A percentile compares a stretch with the other conserved stretches of the same genome.
Conservation (phyloP, 495 filamentous ascomycete genomes). For the Penicillium turbatum region DNA sequence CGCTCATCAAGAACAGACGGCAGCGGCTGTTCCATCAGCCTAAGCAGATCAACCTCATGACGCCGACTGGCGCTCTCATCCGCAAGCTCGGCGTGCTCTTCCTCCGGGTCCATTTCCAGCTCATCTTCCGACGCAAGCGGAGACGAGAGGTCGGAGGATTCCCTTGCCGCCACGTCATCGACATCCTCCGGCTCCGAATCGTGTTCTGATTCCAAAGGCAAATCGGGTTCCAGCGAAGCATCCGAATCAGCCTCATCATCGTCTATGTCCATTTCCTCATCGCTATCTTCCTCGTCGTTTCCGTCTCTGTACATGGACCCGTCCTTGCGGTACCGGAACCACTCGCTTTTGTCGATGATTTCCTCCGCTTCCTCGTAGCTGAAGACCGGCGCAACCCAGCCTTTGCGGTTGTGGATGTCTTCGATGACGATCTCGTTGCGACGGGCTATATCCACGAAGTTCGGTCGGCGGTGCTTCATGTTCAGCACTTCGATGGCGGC, state of each 20-base stretch:
- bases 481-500: constrained; percentile 54
- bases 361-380: constrained; percentile 54
- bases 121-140: constrained; percentile 9
- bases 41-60: constrained; percentile 58
- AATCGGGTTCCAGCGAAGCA: no score
- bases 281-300: constrained; percentile 16
- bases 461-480: constrained; percentile 32
- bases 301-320: neutral
- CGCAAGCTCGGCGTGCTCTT: constrained; percentile 50
- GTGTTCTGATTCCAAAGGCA: neutral
- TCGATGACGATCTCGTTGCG: constrained; percentile 56
- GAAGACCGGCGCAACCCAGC: constrained; percentile 19
- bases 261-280: constrained; percentile 21
- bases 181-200: constrained; percentile 7
- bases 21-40: constrained; percentile 36
- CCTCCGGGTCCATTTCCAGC: constrained; percentile 29
- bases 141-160: constrained; percentile 4
- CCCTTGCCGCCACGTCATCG: neutral
- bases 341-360: constrained; percentile 32
- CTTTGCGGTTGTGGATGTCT: constrained; percentile 34
- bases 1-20: constrained; percentile 13
- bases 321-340: constrained; percentile 15
- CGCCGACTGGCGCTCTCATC: constrained; percentile 47
- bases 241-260: neutral
- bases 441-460: constrained; percentile 60